These are phyloP conservation scores for Bipolaris sorokiniana DNA, from an alignment of 2,329 filamentous ascomycete genomes.

Conservation along the genomic window DNA sequence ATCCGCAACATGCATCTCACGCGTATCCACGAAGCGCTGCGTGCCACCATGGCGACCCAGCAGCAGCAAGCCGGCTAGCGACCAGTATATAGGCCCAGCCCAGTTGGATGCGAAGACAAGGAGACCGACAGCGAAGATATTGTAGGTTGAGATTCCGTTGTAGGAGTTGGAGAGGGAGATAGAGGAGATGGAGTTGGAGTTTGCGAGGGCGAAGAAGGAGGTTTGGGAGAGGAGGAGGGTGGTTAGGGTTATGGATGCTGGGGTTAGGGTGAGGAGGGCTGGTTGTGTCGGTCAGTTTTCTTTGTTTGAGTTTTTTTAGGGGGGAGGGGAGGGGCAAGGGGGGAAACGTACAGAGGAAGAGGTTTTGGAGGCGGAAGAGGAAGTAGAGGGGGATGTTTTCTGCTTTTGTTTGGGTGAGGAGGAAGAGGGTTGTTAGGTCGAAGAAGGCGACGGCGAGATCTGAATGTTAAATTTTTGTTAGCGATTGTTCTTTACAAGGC, in stretches of 20 bases:
- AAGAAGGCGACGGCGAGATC: slow-evolving; percentile 58
- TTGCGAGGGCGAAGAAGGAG: slow-evolving; percentile 88
- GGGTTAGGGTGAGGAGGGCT: slow-evolving; percentile 55
- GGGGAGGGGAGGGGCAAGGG: neutral
- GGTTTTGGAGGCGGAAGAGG: slow-evolving; percentile 70
- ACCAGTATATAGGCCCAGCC: slow-evolving; percentile 91
- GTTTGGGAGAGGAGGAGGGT: slow-evolving; percentile 78
- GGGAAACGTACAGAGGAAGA: slow-evolving; percentile 56
- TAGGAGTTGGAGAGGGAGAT: slow-evolving; percentile 94
- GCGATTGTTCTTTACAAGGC: too few species aligned
- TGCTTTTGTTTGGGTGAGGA: slow-evolving; percentile 84
- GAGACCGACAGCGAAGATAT: slow-evolving; percentile 77
- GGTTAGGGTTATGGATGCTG: slow-evolving; percentile 67
- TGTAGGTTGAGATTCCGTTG: slow-evolving; percentile 86
- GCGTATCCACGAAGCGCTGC: slow-evolving; percentile 25
- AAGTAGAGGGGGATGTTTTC: slow-evolving; percentile 87
- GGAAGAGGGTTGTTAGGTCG: slow-evolving; percentile 75
- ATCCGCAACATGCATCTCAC: slow-evolving; percentile 29
- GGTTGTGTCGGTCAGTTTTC: neutral
- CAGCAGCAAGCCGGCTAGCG: slow-evolving; percentile 66
- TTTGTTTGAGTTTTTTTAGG: neutral
- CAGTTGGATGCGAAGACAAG: slow-evolving; percentile 91
- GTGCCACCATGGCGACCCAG: slow-evolving; percentile 33
- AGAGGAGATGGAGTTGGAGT: slow-evolving; percentile 94
- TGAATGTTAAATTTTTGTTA: slow-evolving; percentile 27